A percentile compares a stretch with the other conserved stretches of the same genome.
phyloP scores from a whole-genome alignment of 208 protist genomes.

The Angomonas ambiguus region DNA sequence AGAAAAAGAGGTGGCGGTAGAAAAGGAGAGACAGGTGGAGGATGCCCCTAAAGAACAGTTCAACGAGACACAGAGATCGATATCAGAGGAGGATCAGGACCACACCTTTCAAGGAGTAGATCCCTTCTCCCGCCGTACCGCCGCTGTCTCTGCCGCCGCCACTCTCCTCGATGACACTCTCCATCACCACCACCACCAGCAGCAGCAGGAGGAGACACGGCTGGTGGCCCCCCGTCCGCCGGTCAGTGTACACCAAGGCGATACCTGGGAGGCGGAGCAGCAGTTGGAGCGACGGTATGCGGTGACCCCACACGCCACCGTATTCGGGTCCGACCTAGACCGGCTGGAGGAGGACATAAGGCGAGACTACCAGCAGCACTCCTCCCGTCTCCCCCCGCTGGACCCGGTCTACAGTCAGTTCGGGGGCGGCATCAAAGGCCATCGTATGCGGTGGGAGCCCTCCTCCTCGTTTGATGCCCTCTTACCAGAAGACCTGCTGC shows the following conservation, averaged over 20 bases:
- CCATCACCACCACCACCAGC: too few species aligned
- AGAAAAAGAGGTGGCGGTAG: not conserved
- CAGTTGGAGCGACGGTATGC: slow-evolving; percentile 31
- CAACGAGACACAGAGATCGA: too few species aligned
- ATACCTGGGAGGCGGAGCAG: slow-evolving; percentile 27
- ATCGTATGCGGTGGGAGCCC: slow-evolving; percentile 42
- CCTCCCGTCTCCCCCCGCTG: slow-evolving; percentile 32
- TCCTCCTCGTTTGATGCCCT: slow-evolving; percentile 59
- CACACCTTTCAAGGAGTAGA: not conserved
- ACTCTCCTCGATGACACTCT: not conserved
- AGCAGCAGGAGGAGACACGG: not conserved
- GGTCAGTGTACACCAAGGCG: slow-evolving; percentile 11
- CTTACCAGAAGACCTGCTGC: slow-evolving; percentile 9
- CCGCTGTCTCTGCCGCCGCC: not conserved
- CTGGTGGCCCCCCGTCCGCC: slow-evolving; percentile 9
- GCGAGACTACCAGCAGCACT: slow-evolving; percentile 64
- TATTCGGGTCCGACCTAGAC: slow-evolving; percentile 77
- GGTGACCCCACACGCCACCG: slow-evolving; percentile 47
- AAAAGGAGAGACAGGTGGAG: not conserved
- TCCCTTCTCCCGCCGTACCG: not conserved
- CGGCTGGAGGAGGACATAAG: slow-evolving; percentile 70
- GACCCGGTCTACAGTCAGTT: slow-evolving; percentile 53
- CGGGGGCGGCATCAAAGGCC: slow-evolving; percentile 28
- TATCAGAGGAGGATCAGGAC: not conserved
- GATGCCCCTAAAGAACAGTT: slow-evolving; percentile 2